phyloP scores from a whole-genome alignment of 208 protist species.

The Wallacemonas rigidus region DNA sequence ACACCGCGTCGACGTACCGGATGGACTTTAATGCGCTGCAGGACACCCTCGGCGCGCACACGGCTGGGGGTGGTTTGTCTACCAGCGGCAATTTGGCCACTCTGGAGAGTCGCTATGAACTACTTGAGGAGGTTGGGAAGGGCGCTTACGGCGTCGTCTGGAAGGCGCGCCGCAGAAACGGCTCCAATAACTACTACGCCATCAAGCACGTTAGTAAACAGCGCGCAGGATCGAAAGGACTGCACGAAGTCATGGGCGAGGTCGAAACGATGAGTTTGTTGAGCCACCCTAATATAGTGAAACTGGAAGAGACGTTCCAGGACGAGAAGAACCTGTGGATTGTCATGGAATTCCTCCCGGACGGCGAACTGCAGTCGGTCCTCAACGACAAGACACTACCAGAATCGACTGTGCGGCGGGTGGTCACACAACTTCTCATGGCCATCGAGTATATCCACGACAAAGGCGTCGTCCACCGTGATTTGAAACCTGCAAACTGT shows the following conservation, averaged over 20 bases:
- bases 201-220: constrained; percentile 88
- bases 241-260: constrained; percentile 81
- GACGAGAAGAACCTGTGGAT: constrained; percentile 82
- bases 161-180: constrained; percentile 51
- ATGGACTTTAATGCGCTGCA: constrained; percentile 87
- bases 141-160: constrained; percentile 87
- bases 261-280: constrained; percentile 92
- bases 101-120: constrained; percentile 54
- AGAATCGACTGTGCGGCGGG: constrained; percentile 54
- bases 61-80: constrained; percentile 5
- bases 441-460: constrained; percentile 92
- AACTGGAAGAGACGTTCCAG: constrained; percentile 86
- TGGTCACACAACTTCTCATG: constrained; percentile 80
- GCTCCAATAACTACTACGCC: constrained; percentile 48
- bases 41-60: constrained; percentile 40
- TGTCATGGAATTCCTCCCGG: constrained; percentile 91
- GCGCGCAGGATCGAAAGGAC: constrained; percentile 57
- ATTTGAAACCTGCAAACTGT: constrained; percentile 93
- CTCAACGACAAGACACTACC: constrained; percentile 36
- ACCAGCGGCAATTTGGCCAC: constrained; percentile 16
- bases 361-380: constrained; percentile 70
- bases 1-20: too few relatives aligned
- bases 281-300: constrained; percentile 91
- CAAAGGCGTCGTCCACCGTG: constrained; percentile 90
- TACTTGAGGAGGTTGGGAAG: constrained; percentile 75